Evolutionary conservation across 768 basidiomycete genomes (phyloP).

Genomic region (Suillus lakei): DNA sequence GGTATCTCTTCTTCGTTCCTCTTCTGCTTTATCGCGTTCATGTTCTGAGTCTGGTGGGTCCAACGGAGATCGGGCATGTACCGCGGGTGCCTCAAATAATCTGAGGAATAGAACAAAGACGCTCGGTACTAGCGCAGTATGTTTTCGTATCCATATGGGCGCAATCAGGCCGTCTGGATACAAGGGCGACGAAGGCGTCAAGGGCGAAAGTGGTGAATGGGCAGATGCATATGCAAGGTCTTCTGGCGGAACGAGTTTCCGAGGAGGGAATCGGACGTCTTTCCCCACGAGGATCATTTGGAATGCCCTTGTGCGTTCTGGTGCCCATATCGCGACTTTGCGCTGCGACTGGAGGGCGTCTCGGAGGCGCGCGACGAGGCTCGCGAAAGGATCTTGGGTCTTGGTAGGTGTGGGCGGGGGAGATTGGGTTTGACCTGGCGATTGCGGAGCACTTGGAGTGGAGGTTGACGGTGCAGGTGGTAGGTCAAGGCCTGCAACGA

Average conservation of each 20-base stretch:
- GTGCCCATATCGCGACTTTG: slow-evolving; percentile 72
- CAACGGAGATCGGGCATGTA: slow-evolving; percentile 54
- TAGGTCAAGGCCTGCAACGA: slow-evolving; percentile 82
- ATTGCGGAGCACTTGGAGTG: slow-evolving; percentile 17
- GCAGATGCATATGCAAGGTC: slow-evolving; percentile 59
- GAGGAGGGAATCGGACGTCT: slow-evolving; percentile 83
- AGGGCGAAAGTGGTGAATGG: slow-evolving; percentile 93
- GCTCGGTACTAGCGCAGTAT: slow-evolving; percentile 87
- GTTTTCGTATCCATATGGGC: slow-evolving; percentile 98
- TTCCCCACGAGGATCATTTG: slow-evolving; percentile 87
- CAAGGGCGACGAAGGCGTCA: slow-evolving; percentile 86
- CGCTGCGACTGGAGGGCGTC: slow-evolving; percentile 69
- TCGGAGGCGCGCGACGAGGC: slow-evolving; percentile 65
- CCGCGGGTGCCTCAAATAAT: slow-evolving; percentile 68
- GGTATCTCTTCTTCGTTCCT: slow-evolving; percentile 74
- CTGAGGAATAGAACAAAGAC: slow-evolving; percentile 93
- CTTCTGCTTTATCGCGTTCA: slow-evolving; percentile 61
- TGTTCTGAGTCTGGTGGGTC: slow-evolving; percentile 57
- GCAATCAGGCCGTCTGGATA: slow-evolving; percentile 96
- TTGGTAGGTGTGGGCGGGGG: slow-evolving; percentile 33
- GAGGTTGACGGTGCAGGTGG: slow-evolving; percentile 21
- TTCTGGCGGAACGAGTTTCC: slow-evolving; percentile 68
- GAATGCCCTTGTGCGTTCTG: slow-evolving; percentile 75
- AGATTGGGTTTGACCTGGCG: slow-evolving; percentile 24
- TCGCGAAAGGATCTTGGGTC: slow-evolving; percentile 62